Conservation (phyloP, 768 basidiomycete species). For the Tulasnella sp. region DNA sequence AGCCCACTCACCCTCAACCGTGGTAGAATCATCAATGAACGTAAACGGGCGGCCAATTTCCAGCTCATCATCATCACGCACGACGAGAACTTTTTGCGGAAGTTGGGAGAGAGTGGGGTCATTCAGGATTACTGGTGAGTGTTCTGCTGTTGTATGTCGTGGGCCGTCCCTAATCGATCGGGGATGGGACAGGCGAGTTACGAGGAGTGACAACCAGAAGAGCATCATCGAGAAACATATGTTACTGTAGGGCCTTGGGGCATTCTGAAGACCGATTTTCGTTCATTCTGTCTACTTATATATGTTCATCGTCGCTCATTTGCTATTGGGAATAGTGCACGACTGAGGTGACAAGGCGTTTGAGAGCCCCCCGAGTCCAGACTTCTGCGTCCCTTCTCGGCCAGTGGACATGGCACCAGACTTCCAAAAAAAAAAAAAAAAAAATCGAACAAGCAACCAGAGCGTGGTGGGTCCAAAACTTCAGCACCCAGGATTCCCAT, state of each 20-base stretch:
- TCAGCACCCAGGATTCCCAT: too few relatives aligned
- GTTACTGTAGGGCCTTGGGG: slow-evolving; percentile 37
- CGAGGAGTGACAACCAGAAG: slow-evolving; percentile 55
- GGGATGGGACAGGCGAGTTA: slow-evolving; percentile 59
- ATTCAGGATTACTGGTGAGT: slow-evolving; percentile 89
- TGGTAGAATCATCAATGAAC: slow-evolving; percentile 81
- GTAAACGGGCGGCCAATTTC: slow-evolving; percentile 80
- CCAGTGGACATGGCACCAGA: too few relatives aligned
- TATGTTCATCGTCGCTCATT: too few relatives aligned
- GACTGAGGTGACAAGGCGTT: too few relatives aligned
- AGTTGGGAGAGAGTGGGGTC: slow-evolving; percentile 80
- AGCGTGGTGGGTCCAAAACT: too few relatives aligned
- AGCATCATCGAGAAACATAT: slow-evolving; percentile 35
- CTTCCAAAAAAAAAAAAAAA: too few relatives aligned
- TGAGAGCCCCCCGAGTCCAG: too few relatives aligned
- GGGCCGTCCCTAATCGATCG: neutral
- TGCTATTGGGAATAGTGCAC: too few relatives aligned
- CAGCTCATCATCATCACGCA: slow-evolving; percentile 96
- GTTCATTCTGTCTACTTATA: too few relatives aligned
- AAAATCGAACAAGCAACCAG: too few relatives aligned
- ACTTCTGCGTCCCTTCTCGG: too few relatives aligned
- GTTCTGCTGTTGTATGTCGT: neutral
- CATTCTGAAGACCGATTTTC: too few relatives aligned
- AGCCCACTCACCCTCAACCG: neutral
- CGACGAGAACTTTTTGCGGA: slow-evolving; percentile 87